These are phyloP conservation scores for Colletotrichum sp. DNA, from an alignment of 2,329 filamentous ascomycete species.

Conservation along the genomic window DNA sequence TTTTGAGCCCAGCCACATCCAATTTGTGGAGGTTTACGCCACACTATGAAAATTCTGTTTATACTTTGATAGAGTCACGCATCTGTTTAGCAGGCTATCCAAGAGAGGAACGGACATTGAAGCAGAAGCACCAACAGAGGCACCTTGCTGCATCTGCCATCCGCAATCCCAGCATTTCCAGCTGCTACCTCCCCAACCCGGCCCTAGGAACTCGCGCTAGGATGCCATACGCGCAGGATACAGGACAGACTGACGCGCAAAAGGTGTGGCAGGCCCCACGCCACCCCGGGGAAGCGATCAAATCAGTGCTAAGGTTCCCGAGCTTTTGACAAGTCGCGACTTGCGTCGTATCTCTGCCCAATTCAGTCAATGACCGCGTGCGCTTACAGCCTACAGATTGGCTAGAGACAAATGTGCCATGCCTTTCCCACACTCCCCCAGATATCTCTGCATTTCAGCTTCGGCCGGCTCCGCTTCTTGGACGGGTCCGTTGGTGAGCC, in stretches of 20 bases:
- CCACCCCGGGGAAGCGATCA: not conserved
- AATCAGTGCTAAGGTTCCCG: not conserved
- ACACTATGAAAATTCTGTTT: too few species aligned
- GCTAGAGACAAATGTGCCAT: slow-evolving; percentile 9
- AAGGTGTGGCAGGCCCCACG: slow-evolving; percentile 1
- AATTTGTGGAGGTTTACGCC: too few species aligned
- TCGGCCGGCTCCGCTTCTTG: slow-evolving; percentile 17
- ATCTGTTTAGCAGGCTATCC: not conserved
- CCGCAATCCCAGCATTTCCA: not conserved
- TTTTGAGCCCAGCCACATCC: too few species aligned
- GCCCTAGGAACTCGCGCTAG: not conserved
- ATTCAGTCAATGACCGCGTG: slow-evolving; percentile 20
- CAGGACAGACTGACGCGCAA: not conserved
- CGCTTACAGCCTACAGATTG: not conserved
- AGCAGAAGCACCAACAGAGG: not conserved
- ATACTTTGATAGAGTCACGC: too few species aligned
- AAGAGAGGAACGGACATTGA: not conserved
- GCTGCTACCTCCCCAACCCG: not conserved
- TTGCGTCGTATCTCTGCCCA: slow-evolving; percentile 14
- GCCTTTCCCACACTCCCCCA: not conserved
- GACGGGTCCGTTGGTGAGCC: not conserved
- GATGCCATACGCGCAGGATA: not conserved
- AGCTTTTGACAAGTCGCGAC: not conserved
- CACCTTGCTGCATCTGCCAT: not conserved
- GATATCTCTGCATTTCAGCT: not conserved